phyloP scores from a whole-genome alignment of 805 yeast genomes.

The Candida caryicola region DNA sequence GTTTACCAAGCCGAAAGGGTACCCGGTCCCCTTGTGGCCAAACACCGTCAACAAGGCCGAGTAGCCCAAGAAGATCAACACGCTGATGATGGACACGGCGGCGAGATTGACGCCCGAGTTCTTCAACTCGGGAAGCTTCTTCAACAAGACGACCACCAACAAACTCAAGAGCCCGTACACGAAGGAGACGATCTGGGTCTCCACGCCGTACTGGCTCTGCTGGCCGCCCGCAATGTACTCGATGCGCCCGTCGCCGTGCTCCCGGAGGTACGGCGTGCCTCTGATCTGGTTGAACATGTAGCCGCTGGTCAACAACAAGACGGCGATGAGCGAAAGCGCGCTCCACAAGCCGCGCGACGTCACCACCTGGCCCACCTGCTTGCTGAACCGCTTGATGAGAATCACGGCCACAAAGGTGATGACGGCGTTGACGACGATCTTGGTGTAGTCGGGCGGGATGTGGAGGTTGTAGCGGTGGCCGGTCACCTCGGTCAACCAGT shows the following conservation, averaged over 20 bases:
- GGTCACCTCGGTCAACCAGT: conserved; percentile 36
- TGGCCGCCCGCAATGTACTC: conserved; percentile 54
- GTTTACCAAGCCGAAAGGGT: conserved; percentile 63
- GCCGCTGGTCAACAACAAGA: conserved; percentile 77
- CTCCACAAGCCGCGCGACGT: conserved; percentile 70
- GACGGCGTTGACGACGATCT: conserved; percentile 34
- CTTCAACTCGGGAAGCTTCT: conserved; percentile 50
- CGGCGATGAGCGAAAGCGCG: conserved; percentile 54
- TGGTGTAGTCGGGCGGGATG: conserved; percentile 44
- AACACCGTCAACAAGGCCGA: conserved; percentile 66
- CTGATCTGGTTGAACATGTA: conserved; percentile 93
- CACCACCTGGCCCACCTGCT: conserved; percentile 38
- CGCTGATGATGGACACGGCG: conserved; percentile 44
- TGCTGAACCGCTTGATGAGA: conserved; percentile 23
- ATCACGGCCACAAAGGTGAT: conserved; percentile 28
- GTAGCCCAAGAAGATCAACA: conserved; percentile 52
- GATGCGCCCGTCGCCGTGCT: conserved; percentile 33
- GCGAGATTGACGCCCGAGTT: conserved; percentile 47
- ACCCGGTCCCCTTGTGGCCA: conserved; percentile 66
- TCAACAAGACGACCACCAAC: conserved; percentile 54
- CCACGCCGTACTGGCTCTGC: conserved; percentile 77
- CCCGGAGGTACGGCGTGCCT: conserved; percentile 60
- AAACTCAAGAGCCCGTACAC: conserved; percentile 69
- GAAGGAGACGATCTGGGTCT: conserved; percentile 81
- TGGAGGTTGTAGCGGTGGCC: conserved; percentile 35